Percentiles rank a stretch among this genome's conserved stretches.
Evolutionary conservation across 345 rosid species (phyloP).

Genomic region (Syzygium aromaticum): DNA sequence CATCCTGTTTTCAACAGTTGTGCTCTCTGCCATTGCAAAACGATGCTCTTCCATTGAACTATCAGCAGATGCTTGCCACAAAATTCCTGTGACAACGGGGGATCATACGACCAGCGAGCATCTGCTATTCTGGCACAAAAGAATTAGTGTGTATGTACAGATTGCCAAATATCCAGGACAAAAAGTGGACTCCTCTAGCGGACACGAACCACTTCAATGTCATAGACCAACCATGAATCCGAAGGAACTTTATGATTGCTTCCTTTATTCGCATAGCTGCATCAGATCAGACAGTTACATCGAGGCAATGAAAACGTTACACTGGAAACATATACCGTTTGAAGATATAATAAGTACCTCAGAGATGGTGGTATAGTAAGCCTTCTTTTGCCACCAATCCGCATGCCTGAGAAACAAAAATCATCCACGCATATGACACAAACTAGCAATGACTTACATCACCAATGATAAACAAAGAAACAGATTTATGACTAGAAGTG

Average conservation of each 20-base stretch:
- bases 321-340: neutral
- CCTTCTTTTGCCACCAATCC: conserved; percentile 64
- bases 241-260: conserved; percentile 36
- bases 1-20: neutral
- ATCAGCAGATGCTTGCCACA: neutral
- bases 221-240: conserved; percentile 57
- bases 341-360: conserved; percentile 29
- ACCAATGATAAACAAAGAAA: neutral
- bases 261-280: neutral
- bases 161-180: neutral
- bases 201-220: conserved; percentile 49
- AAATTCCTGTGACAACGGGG: neutral
- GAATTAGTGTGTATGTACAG: neutral
- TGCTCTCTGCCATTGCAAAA: neutral
- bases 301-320: neutral
- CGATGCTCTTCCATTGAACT: neutral
- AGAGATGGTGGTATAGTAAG: conserved; percentile 61
- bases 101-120: neutral
- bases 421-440: neutral
- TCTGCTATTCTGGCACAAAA: neutral
- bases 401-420: conserved; percentile 40
- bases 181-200: conserved; percentile 4
- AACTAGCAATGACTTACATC: neutral
- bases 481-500: neutral
- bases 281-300: neutral